These are phyloP conservation scores for Ophiocordyceps camponoti-floridani DNA, from an alignment of 2,329 filamentous ascomycete genomes.

Conservation along the genomic window DNA sequence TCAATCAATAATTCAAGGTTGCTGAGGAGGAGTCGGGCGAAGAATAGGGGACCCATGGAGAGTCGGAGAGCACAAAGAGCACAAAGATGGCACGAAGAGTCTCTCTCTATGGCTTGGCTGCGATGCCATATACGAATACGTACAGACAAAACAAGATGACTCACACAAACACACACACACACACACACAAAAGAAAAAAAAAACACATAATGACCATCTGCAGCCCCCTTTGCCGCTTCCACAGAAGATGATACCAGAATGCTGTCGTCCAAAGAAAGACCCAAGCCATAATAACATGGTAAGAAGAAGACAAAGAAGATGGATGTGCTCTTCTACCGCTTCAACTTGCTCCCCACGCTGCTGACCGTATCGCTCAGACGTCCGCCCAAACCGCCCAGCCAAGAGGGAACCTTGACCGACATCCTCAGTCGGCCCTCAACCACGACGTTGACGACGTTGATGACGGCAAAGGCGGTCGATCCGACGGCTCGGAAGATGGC, in stretches of 20 bases:
- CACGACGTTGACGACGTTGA: conserved; percentile 68
- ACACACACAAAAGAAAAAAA: too few species aligned
- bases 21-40: conserved; percentile 32
- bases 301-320: background rate
- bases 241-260: too few species aligned
- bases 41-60: conserved; percentile 17
- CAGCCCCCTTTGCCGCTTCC: too few species aligned
- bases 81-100: background rate
- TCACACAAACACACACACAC: too few species aligned
- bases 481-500: conserved; percentile 82
- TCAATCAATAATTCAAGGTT: conserved; percentile 15
- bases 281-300: too few species aligned
- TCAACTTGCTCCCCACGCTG: conserved; percentile 26
- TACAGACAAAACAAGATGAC: background rate
- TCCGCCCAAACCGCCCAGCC: conserved; percentile 24
- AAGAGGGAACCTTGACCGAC: conserved; percentile 29
- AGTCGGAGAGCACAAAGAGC: background rate
- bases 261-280: too few species aligned
- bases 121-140: background rate
- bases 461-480: conserved; percentile 60
- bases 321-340: conserved; percentile 7
- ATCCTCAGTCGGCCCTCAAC: conserved; percentile 66
- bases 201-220: too few species aligned
- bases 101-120: background rate
- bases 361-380: conserved; percentile 29